These are phyloP conservation scores for Teunomyces barrocoloradensis DNA, from an alignment of 805 yeast genomes.

Conservation along the genomic window DNA sequence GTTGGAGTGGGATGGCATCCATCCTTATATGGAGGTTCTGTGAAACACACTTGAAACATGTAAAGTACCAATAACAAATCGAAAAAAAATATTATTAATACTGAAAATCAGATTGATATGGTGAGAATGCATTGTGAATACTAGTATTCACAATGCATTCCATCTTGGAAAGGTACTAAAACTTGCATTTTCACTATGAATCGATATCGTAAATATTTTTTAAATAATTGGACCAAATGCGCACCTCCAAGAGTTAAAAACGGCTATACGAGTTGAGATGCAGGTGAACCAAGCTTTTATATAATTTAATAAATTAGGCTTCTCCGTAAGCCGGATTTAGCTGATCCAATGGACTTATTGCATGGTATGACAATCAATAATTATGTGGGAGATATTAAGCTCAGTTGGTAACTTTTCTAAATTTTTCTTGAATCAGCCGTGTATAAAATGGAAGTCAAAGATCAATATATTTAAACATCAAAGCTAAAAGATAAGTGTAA, in stretches of 20 bases:
- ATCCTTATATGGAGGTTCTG: neutral
- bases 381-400: neutral
- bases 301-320: neutral
- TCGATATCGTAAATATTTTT: neutral
- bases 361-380: neutral
- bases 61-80: neutral
- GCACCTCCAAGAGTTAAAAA: neutral
- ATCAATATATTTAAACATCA: neutral
- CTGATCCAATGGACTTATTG: neutral
- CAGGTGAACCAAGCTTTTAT: neutral
- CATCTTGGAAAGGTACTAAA: no score
- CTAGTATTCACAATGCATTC: no score
- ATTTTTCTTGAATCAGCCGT: neutral
- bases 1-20: neutral
- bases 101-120: no score
- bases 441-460: neutral
- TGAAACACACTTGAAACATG: slow-evolving; percentile 1
- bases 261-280: neutral
- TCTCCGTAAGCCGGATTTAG: neutral
- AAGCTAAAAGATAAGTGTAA: neutral
- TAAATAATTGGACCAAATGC: neutral
- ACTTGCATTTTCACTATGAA: no score
- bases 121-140: no score
- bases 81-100: neutral
- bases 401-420: neutral